Base-by-base conservation (phyloP, 75 land plant species). In the Picea glauca region DNA sequence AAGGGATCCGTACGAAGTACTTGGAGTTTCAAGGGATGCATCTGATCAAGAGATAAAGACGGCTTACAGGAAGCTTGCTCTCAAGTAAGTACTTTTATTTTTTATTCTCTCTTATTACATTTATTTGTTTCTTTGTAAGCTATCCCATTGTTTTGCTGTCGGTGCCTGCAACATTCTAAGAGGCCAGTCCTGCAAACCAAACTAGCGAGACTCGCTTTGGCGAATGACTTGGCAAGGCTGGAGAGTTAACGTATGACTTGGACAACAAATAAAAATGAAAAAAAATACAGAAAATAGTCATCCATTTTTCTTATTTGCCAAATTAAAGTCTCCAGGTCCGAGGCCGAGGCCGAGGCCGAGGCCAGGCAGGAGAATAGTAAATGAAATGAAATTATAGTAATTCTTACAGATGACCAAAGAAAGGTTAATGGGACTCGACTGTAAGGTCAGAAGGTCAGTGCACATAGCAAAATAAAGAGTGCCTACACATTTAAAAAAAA, bases 11-110 rank as follows among this genome's bases (percentile, higher is more conserved):
- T 93, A 93, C 60, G 95, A 93, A 87, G 95, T 92, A 11, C 70
- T 92, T 68, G 76, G 82, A 76, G 91, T 92, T 3, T 75, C 90
- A 0, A 85, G 80, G 79, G 94, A 93, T 82, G 85, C 95, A 12
- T 84, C 91, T 18, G 93, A 88, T 74, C 95, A 93, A 84, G 93
- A 93, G 58, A 93, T 93, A 77, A 93, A 91, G 72, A 76, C 93
- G 67, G 94, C 94, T 11, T 92, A 92, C 60, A 76, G 93, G 72
- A 92, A 92, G 81, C 88, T 93, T 63, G 95, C 95, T 79, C 95
- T 93, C 75, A 93, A 91, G 95, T 93, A 81, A 74, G 81, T 68
- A 78, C 18, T 21, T 40, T 4, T 40, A 40, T 2, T 9, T 50
- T 50, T 50, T 50, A 50, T 50, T 50, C 56, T 50, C 56, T 9